Evolutionary conservation across 495 filamentous ascomycete species (phyloP), one percentile per base, ranked within the genome.

Genomic region (Friedmanniomyces endolithicus): DNA sequence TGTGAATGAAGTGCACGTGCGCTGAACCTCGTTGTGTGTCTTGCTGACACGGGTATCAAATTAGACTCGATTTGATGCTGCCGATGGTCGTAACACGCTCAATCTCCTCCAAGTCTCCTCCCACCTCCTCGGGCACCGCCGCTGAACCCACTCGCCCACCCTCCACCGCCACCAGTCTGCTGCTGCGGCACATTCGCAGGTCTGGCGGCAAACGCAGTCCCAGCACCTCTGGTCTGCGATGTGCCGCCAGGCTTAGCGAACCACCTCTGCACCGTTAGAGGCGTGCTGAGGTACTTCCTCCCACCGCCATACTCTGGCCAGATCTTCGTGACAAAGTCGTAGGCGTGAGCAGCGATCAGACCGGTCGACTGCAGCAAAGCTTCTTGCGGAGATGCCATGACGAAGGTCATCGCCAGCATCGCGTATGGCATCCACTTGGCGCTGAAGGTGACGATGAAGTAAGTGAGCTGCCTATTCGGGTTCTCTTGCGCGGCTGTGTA

Each of bases 401-500:
- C 71, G 31, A 90, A 70, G 19, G 83, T 84, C 57, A 83, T 65
- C 16, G 80, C 59, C 16, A 95, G 74, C 75, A 90, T 83, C 56
- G 81, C 83, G 70, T 77, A 86, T 20, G 90, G 90, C 25, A 89
- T 68, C 64, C 76, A 79, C 58, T 85, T 81, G 1, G 85, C 79
- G 3, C 82, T 83, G 55, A 96, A 84, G 11, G 79, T 80, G 56
- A 95, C 71, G 61, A 96, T 72, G 68, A 84, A 86, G 66, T 89
- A 86, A 33, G 68, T 78, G 8, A 81, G 73, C 57, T 82, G 81
- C 55, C 69, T 73, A 50, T 84, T 83, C 47, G 86, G 81, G 66
- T 89, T 85, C 55, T 90, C 88, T 67, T 94, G 88, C 11, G 78
- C 74, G 44, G 79, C 85, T 12, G 87, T 95, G 67, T 90, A 94